Percentiles rank a stretch among this genome's conserved stretches.
Evolutionary conservation across 805 yeast genomes (phyloP).

Genomic region (Starmerella etchellsii): DNA sequence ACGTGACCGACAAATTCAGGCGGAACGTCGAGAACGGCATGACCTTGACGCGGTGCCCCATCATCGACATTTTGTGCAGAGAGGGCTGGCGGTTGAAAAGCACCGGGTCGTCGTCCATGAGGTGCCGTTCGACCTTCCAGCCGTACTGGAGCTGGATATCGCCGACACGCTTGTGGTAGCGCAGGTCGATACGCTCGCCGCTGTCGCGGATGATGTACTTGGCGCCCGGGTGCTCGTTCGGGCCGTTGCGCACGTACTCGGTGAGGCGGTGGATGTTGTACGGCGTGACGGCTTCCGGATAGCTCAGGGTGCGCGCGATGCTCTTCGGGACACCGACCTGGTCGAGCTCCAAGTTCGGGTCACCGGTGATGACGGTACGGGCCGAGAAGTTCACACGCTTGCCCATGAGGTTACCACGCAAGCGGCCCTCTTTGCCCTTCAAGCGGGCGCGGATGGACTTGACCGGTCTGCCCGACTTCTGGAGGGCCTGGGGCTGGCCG

Average conservation of each 20-base stretch:
- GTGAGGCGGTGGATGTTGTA: conserved; percentile 90
- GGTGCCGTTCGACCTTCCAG: conserved; percentile 97
- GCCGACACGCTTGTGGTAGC: conserved; percentile 96
- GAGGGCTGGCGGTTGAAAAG: conserved; percentile 98
- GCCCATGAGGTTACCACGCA: conserved; percentile 98
- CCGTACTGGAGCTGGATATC: conserved; percentile 96
- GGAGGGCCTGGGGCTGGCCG: conserved; percentile 98
- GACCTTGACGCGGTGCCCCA: conserved; percentile 96
- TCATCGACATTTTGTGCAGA: conserved; percentile 98
- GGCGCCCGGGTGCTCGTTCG: conserved; percentile 99
- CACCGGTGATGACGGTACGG: conserved; percentile 98
- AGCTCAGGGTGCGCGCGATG: conserved; percentile 87
- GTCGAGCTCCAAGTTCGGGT: conserved; percentile 91
- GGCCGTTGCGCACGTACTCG: conserved; percentile 91
- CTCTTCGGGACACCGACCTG: conserved; percentile 98
- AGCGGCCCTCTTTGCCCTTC: conserved; percentile 98
- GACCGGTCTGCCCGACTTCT: conserved; percentile 96
- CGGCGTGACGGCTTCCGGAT: conserved; percentile 97
- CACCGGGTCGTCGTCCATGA: conserved; percentile 96
- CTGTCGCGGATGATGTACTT: conserved; percentile 95
- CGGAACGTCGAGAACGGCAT: conserved; percentile 98
- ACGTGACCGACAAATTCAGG: conserved; percentile 88
- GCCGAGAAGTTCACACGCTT: conserved; percentile 98
- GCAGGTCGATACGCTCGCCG: conserved; percentile 95
- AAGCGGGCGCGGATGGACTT: conserved; percentile 98